These are phyloP conservation scores for Suhomyces guaymorum DNA, from an alignment of 1,139 yeast species.

Conservation along the genomic window DNA sequence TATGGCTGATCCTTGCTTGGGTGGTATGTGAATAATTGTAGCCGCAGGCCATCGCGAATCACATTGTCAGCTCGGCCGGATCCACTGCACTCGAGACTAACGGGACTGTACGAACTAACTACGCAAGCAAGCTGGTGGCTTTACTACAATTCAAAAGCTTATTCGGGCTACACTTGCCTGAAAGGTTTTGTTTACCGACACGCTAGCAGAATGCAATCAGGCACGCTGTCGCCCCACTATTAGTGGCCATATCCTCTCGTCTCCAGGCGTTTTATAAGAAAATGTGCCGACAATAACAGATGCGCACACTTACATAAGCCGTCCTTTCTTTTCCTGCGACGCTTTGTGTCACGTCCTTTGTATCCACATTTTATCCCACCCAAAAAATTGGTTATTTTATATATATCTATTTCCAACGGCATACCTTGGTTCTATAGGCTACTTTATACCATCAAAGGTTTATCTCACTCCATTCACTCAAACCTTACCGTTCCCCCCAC, in stretches of 20 bases:
- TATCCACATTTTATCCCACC: conserved; percentile 5
- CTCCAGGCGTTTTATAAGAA: conserved; percentile 5
- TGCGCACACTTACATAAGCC: conserved; percentile 5
- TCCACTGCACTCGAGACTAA: too few species aligned
- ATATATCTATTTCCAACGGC: conserved; percentile 11
- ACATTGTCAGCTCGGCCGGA: too few species aligned
- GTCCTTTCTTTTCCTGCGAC: conserved; percentile 3
- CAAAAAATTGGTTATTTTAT: conserved; percentile 6
- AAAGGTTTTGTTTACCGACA: neutral
- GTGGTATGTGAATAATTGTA: conserved; percentile 6
- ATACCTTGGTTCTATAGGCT: neutral
- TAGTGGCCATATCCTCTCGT: too few species aligned
- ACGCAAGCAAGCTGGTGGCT: too few species aligned
- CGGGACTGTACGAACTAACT: too few species aligned
- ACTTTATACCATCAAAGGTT: neutral
- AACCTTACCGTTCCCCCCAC: neutral
- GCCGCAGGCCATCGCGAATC: too few species aligned
- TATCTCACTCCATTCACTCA: neutral
- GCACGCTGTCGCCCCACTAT: too few species aligned
- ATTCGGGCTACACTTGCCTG: too few species aligned
- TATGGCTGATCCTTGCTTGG: too few species aligned
- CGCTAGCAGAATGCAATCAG: neutral
- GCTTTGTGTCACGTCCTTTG: conserved; percentile 6
- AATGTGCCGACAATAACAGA: conserved; percentile 6
- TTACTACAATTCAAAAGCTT: too few species aligned